Percentiles rank a stretch among this genome's conserved stretches.
These are phyloP conservation scores for Pelargonium exstipulatum DNA, from an alignment of 441 rosid genomes.

Conservation along the genomic window DNA sequence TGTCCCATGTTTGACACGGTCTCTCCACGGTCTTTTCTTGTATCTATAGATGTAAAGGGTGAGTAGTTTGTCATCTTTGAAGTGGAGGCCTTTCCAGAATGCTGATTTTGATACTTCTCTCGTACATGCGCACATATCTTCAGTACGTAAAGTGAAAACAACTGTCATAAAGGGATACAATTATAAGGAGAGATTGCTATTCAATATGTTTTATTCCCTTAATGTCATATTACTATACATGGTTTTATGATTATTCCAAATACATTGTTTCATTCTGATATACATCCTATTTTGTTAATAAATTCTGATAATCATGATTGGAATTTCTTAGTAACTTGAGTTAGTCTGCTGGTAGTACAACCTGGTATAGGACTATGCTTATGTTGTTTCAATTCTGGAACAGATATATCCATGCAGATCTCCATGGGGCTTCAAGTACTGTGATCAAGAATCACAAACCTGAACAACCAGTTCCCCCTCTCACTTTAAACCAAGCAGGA, in stretches of 20 bases:
- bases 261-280: background rate
- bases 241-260: background rate
- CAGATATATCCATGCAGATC: constrained; percentile 95
- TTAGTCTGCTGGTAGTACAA: background rate
- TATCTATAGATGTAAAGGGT: too few species aligned
- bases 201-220: too few species aligned
- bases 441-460: constrained; percentile 89
- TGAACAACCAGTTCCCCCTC: constrained; percentile 86
- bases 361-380: background rate
- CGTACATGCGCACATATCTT: background rate
- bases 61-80: background rate
- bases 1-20: too few species aligned
- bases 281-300: background rate
- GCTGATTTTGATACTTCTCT: background rate
- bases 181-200: background rate
- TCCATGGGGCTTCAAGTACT: constrained; percentile 97
- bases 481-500: constrained; percentile 95
- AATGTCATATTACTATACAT: background rate
- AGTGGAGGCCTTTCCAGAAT: background rate
- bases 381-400: constrained; percentile 23
- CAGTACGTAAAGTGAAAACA: background rate
- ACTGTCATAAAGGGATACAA: background rate
- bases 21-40: too few species aligned
- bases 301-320: background rate
- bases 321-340: background rate